Evolutionary conservation across 768 basidiomycete species (phyloP), one percentile per base, ranked within the genome.

Genomic region (Leccinum disarticulatum): DNA sequence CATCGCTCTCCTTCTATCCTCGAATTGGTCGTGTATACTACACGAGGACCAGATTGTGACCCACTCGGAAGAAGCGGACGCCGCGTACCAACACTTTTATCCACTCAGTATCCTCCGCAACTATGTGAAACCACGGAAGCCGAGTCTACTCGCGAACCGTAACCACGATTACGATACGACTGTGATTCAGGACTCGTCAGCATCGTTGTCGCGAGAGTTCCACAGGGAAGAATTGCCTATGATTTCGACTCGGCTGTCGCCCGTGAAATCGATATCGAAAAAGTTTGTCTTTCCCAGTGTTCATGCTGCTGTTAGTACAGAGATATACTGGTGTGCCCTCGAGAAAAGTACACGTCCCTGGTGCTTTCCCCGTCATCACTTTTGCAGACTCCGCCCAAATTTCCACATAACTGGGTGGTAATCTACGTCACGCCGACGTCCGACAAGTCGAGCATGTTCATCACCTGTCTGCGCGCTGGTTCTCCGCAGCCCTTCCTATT

Each of bases 371-470:
- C 63, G 14, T 66, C 77, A 2, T 69, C 74, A 6, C 70, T 86
- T 43, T 76, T 82, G 19, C 68, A 75, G 3, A 78, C 74, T 6
- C 77, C 77, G 27, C 69, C 76, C 30, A 70, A 70, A 13, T 76
- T 98, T 1, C 95, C 96, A 0, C 57, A 68, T 2, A 83, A 87
- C 60, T 98, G 96, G 95, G 88, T 87, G 5, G 81, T 93, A 25
- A 77, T 97, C 59, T 90, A 88, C 61, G 85, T 98, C 64, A 90
- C 81, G 22, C 22, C 22, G 22, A 22, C 22, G 22, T 22, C 22
- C 22, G 22, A 22, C 22, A 22, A 22, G 22, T 22, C 22, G 22
- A 22, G 22, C 22, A 22, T 22, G 22, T 22, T 22, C 22, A 22
- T 22, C 22, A 22, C 22, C 22, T 22, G 22, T 22, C 22, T 22